These are phyloP conservation scores for Ogataea hybrid DNA, from an alignment of 1,139 yeast species.

Conservation along the genomic window DNA sequence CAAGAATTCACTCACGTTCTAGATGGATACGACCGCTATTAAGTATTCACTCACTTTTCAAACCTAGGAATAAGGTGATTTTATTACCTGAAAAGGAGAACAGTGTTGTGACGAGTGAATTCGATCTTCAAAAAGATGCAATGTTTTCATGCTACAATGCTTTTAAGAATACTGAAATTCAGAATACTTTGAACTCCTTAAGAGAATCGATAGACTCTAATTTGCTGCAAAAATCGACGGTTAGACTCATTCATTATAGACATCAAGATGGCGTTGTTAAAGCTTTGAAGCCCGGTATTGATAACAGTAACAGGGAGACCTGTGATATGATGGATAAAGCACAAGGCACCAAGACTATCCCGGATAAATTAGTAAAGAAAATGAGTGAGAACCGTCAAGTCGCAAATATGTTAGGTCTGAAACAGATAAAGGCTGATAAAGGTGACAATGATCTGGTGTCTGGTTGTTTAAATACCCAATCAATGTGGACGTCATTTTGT, in stretches of 20 bases:
- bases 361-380: not conserved
- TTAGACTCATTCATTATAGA: constrained; percentile 8
- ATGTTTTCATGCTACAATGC: constrained; percentile 16
- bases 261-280: not conserved
- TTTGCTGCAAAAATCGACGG: constrained; percentile 14
- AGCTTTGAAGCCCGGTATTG: not conserved
- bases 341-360: not conserved
- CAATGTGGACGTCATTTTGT: too few relatives aligned
- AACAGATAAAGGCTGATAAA: not conserved
- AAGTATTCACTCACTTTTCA: not conserved
- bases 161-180: constrained; percentile 14
- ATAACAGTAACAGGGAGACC: not conserved
- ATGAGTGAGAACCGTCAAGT: not conserved
- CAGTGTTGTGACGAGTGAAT: not conserved
- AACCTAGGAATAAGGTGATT: not conserved
- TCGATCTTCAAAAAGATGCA: not conserved
- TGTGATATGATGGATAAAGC: too few relatives aligned
- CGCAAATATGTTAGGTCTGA: too few relatives aligned
- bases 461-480: too few relatives aligned
- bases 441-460: not conserved
- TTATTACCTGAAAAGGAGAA: too few relatives aligned
- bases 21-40: too few relatives aligned
- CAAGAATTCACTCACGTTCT: too few relatives aligned
- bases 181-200: constrained; percentile 12
- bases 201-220: constrained; percentile 12